Evolutionary conservation across 805 yeast species (phyloP).

Genomic region (Candida ortonii): DNA sequence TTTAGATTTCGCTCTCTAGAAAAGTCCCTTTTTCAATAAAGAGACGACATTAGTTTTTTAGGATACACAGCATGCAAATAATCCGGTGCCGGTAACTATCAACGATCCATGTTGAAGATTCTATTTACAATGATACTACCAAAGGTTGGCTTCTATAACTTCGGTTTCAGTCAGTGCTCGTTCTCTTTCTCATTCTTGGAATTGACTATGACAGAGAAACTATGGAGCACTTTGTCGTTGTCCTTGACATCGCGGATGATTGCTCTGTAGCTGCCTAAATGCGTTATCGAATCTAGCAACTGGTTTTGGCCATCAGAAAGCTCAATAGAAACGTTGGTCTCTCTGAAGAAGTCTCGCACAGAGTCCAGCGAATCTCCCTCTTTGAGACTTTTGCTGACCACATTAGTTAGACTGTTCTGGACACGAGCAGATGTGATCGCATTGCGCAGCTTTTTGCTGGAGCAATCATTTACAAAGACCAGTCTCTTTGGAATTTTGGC

Average conservation of each 20-base stretch:
- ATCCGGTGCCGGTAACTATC: no score
- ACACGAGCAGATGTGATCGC: slow-evolving; percentile 15
- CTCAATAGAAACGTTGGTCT: slow-evolving; percentile 16
- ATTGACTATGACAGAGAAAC: slow-evolving; percentile 23
- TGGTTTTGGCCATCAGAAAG: slow-evolving; percentile 16
- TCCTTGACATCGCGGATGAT: slow-evolving; percentile 18
- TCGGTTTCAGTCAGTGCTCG: slow-evolving; percentile 8
- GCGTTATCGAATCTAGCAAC: slow-evolving; percentile 14
- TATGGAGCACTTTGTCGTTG: slow-evolving; percentile 16
- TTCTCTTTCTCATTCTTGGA: slow-evolving; percentile 17
- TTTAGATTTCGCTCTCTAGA: background rate
- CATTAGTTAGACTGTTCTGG: slow-evolving; percentile 10
- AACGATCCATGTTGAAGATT: no score
- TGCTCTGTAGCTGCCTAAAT: slow-evolving; percentile 24
- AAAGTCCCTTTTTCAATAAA: slow-evolving; percentile 1
- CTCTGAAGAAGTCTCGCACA: slow-evolving; percentile 22
- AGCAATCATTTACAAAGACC: slow-evolving; percentile 25
- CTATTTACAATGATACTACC: no score
- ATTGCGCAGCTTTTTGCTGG: slow-evolving; percentile 16
- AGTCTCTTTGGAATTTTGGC: slow-evolving; percentile 28
- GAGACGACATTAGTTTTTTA: no score
- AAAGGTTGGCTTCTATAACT: no score
- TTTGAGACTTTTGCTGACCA: slow-evolving; percentile 10
- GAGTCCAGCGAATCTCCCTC: slow-evolving; percentile 14
- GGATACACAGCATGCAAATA: no score